Evolutionary conservation across 129 eudicot genomes (phyloP).

Genomic region (Daucus carota): DH1_v3.0 NC_030389.2:42301001-42301500

Average conservation of each 20-base stretch:
- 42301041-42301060: neutral
- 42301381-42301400: neutral
- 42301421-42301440: neutral
- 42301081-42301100: neutral
- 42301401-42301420: neutral
- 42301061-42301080: neutral
- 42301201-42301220: conserved; percentile 66
- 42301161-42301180: conserved; percentile 13
- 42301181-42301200: conserved; percentile 68
- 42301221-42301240: conserved; percentile 93
- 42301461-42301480: neutral
- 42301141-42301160: neutral
- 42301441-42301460: neutral
- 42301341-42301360: neutral
- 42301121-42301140: neutral
- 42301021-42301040: neutral
- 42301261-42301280: conserved; percentile 56
- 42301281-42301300: conserved; percentile 68
- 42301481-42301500: neutral
- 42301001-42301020: neutral
- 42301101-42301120: neutral
- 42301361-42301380: neutral
- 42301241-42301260: conserved; percentile 52
- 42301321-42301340: conserved; percentile 5
- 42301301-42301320: conserved; percentile 38